phyloP scores from a whole-genome alignment of 2,329 filamentous ascomycete species.

The Pyrenochaeta sp. region DNA sequence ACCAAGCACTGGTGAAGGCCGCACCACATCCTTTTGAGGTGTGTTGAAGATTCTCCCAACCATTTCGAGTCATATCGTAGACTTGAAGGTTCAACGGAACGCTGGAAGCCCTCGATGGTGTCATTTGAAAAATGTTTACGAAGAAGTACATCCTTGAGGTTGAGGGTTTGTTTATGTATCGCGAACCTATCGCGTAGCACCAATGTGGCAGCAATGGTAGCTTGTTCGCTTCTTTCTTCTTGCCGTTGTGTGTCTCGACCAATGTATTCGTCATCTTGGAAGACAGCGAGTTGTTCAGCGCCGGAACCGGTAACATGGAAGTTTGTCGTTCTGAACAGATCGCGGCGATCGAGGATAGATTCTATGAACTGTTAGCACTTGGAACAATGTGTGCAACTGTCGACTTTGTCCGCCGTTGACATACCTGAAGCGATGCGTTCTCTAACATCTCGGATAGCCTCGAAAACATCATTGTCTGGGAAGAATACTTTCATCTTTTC shows the following conservation, averaged over 20 bases:
- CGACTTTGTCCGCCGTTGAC: too few relatives aligned
- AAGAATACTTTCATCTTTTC: conserved; percentile 22
- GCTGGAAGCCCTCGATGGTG: conserved; percentile 7
- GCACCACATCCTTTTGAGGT: conserved; percentile 30
- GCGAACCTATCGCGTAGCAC: conserved; percentile 18
- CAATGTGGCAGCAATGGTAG: conserved; percentile 22
- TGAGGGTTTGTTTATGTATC: conserved; percentile 12
- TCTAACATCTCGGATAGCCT: neutral
- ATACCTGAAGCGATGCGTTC: neutral
- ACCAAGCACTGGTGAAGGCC: conserved; percentile 24
- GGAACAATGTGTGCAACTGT: too few relatives aligned
- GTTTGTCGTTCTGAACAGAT: conserved; percentile 35
- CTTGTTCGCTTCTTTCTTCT: conserved; percentile 15
- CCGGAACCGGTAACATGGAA: conserved; percentile 43
- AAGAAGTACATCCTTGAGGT: conserved; percentile 8
- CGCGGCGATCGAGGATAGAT: conserved; percentile 30
- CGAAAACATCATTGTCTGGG: conserved; percentile 6
- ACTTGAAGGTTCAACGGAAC: neutral
- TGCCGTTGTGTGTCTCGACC: conserved; percentile 12
- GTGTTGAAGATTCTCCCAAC: conserved; percentile 16
- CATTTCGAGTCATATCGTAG: conserved; percentile 32
- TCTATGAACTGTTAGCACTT: conserved; percentile 6
- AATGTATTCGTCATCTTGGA: conserved; percentile 31
- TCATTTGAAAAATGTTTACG: conserved; percentile 10
- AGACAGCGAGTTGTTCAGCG: conserved; percentile 32